phyloP scores from a whole-genome alignment of 2,329 filamentous ascomycete genomes.

The Nemania abortiva region DNA sequence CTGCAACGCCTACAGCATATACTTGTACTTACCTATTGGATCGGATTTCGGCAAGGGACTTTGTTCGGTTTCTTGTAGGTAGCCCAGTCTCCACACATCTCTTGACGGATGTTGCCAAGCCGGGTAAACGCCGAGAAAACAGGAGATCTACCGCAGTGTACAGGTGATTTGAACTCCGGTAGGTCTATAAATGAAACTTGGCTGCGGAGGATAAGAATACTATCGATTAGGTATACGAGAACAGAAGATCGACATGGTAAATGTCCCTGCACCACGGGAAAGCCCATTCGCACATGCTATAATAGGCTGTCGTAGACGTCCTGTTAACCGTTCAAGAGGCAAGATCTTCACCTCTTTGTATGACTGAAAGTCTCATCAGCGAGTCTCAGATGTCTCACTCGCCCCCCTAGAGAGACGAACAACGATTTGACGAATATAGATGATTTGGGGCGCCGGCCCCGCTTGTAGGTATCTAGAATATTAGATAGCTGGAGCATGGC shows the following conservation, averaged over 20 bases:
- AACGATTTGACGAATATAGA: neutral
- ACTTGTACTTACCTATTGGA: constrained; percentile 10
- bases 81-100: constrained; percentile 32
- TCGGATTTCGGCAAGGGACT: constrained; percentile 34
- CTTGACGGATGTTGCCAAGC: constrained; percentile 35
- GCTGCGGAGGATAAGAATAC: constrained; percentile 14
- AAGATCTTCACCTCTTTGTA: constrained; percentile 35
- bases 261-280: constrained; percentile 6
- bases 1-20: neutral
- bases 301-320: constrained; percentile 10
- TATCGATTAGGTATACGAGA: constrained; percentile 13
- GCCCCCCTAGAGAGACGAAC: neutral
- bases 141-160: constrained; percentile 9
- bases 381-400: constrained; percentile 24
- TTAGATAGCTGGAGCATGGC: constrained; percentile 1
- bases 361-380: constrained; percentile 25
- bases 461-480: neutral
- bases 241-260: constrained; percentile 25
- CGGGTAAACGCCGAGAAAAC: constrained; percentile 36
- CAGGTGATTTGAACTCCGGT: constrained; percentile 5
- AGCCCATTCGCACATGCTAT: constrained; percentile 8
- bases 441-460: neutral
- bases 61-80: constrained; percentile 1
- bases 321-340: constrained; percentile 10
- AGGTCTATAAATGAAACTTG: constrained; percentile 31